phyloP scores from a whole-genome alignment of 208 protist species.

The Trypanosoma caninum region DNA sequence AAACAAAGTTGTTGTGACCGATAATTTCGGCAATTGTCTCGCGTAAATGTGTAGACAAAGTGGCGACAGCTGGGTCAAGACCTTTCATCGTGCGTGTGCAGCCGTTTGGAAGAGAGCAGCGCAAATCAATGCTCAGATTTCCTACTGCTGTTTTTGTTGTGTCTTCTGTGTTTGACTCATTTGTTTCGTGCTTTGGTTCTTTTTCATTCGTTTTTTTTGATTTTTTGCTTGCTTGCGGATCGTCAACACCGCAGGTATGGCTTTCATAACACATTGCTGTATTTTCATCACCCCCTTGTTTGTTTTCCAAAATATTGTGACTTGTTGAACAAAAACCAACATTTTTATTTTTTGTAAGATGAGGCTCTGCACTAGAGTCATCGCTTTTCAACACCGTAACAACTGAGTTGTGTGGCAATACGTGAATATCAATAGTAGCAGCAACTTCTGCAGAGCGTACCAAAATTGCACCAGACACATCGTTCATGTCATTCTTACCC shows the following conservation, averaged over 20 bases:
- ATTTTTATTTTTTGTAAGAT: background rate
- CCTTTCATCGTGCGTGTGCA: slow-evolving; percentile 26
- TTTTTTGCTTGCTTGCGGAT: background rate
- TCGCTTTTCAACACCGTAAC: background rate
- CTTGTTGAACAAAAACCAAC: too few species aligned
- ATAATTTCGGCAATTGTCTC: slow-evolving; percentile 26
- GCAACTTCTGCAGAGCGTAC: slow-evolving; percentile 27
- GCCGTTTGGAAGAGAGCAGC: slow-evolving; percentile 62
- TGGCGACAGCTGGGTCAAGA: slow-evolving; percentile 34
- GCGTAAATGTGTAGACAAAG: slow-evolving; percentile 51
- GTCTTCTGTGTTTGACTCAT: background rate
- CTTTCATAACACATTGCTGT: background rate
- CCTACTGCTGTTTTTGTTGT: background rate
- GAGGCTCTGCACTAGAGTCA: background rate
- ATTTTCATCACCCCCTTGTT: background rate
- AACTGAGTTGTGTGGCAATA: slow-evolving; percentile 32
- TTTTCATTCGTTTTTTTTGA: background rate
- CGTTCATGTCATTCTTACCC: background rate
- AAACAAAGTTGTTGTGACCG: slow-evolving; percentile 36
- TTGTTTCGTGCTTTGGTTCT: slow-evolving; percentile 7
- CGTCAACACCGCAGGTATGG: background rate
- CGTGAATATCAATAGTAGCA: slow-evolving; percentile 35
- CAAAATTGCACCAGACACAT: background rate
- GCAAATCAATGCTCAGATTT: slow-evolving; percentile 34
- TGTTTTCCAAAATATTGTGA: too few species aligned